Conservation (phyloP, 2,329 filamentous ascomycete species). For the Curvularia sp. region DNA sequence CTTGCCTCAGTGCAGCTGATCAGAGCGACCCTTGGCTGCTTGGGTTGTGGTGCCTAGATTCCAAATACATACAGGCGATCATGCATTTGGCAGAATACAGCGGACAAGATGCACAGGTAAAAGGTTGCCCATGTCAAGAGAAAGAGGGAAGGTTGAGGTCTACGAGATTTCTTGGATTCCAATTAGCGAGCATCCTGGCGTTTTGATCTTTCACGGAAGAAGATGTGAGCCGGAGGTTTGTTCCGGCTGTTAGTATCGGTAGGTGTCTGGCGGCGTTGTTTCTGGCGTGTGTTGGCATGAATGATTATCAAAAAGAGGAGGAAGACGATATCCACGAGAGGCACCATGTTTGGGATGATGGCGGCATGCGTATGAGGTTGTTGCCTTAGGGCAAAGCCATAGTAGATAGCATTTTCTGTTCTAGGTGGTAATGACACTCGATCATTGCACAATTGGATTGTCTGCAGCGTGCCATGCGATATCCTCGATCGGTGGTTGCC, state of each 20-base stretch:
- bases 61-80: neutral
- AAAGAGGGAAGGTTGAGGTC: conserved; percentile 5
- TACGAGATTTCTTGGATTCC: conserved; percentile 31
- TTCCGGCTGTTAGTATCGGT: conserved; percentile 17
- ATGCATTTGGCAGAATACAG: neutral
- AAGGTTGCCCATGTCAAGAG: conserved; percentile 4
- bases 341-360: conserved; percentile 26
- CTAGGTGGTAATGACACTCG: conserved; percentile 12
- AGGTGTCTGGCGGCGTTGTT: conserved; percentile 27
- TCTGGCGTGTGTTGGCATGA: conserved; percentile 16
- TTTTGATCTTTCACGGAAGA: conserved; percentile 31
- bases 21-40: neutral
- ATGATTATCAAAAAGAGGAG: conserved; percentile 21
- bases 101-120: neutral
- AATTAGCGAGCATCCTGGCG: conserved; percentile 47
- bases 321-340: conserved; percentile 31
- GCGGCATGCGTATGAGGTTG: conserved; percentile 13
- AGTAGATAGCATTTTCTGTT: conserved; percentile 32
- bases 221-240: conserved; percentile 24
- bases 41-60: neutral
- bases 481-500: neutral
- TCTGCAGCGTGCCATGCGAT: neutral
- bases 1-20: neutral
- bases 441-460: neutral
- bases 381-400: conserved; percentile 8